Percentiles rank a stretch among this genome's conserved stretches.
These are phyloP conservation scores for Talaromyces thailandensis DNA, from an alignment of 495 filamentous ascomycete species.

Conservation along the genomic window DNA sequence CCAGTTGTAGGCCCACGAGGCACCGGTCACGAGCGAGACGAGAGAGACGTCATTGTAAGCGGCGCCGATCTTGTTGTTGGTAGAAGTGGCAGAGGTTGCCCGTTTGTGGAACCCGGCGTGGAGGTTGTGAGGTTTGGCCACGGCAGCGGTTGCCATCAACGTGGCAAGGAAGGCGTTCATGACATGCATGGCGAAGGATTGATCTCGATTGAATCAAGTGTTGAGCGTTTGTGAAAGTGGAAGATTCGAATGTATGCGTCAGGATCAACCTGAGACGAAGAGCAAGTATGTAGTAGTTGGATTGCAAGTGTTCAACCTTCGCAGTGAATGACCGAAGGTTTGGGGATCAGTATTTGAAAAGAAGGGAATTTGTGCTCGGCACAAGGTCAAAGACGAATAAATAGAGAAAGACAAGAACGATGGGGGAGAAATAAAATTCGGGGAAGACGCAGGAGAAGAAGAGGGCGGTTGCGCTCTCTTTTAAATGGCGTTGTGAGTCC, in stretches of 20 bases:
- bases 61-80: constrained; percentile 56
- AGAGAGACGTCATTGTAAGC: constrained; percentile 64
- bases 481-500: neutral
- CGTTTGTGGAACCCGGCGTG: constrained; percentile 10
- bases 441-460: neutral
- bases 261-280: constrained; percentile 5
- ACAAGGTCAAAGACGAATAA: neutral
- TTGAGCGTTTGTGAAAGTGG: neutral
- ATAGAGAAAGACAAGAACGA: neutral
- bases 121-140: constrained; percentile 23
- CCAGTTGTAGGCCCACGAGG: constrained; percentile 82
- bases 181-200: constrained; percentile 14
- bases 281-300: neutral
- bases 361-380: constrained; percentile 2
- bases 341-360: neutral
- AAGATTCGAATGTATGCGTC: neutral
- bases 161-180: constrained; percentile 25
- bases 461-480: neutral
- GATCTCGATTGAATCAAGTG: neutral
- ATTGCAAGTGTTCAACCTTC: neutral
- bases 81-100: constrained; percentile 3
- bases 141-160: constrained; percentile 25
- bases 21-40: constrained; percentile 28
- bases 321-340: constrained; percentile 1
- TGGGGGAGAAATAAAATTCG: neutral